Base-by-base conservation (phyloP, 148 eudicot genomes). In the Diospyros kaki region DNA sequence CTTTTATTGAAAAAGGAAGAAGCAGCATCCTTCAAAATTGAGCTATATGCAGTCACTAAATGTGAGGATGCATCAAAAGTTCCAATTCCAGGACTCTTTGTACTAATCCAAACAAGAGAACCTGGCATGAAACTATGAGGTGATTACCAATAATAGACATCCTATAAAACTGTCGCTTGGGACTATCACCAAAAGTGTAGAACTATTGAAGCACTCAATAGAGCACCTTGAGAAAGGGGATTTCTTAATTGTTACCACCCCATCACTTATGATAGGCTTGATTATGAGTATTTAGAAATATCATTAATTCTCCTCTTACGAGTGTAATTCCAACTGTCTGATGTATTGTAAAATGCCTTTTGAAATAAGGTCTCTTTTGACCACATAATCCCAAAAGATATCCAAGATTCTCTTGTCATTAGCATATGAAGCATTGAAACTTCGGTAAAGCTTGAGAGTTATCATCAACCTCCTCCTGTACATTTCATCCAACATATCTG, bases 401-500 rank as follows among this genome's bases (percentile, higher is more conserved):
- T 75, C 81, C 72, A 94, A 78, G 53, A 81, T 46, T 48, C 44
- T 73, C 54, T 76, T 77, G 73, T 88, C 85, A 70, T 75, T 71
- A 56, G 84, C 81, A 84, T 87, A 85, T 46, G 97, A 87, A 84
- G 89, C 87, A 74, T 64, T 83, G 18, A 94, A 84, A 82, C 80
- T 79, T 71, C 73, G 86, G 63, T 74, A 92, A 52, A 92, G 79
- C 77, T 84, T 90, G 53, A 89, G 81, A 61, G 89, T 90, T 73
- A 94, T 80, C 85, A 80, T 88, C 72, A 90, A 69, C 76, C 96
- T 86, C 81, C 84, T 84, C 80, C 72, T 84, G 71, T 86, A 90
- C 97, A 94, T 94, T 74, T 90, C 91, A 61, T 94, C 96, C 76
- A 94, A 81, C 77, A 90, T 74, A 58, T 79, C 78, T 4, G 85